These are phyloP conservation scores for Botryotinia narcissicola DNA, from an alignment of 2,329 filamentous ascomycete genomes.

Conservation along the genomic window DNA sequence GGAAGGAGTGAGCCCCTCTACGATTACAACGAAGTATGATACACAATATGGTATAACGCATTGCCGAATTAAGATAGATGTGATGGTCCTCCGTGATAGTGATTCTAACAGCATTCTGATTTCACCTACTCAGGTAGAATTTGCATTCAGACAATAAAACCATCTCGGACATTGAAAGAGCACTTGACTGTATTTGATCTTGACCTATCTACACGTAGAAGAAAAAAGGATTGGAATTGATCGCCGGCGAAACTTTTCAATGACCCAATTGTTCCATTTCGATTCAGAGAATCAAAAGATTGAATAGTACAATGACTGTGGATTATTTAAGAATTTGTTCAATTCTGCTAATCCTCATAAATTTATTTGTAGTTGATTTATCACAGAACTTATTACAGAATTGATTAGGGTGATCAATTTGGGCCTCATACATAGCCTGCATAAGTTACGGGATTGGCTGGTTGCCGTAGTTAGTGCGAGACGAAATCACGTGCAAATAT, in stretches of 20 bases:
- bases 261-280: background rate
- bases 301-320: background rate
- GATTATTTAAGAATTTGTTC: background rate
- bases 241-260: background rate
- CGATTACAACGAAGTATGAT: background rate
- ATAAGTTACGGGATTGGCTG: background rate
- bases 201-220: background rate
- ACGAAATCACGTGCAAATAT: background rate
- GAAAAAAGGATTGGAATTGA: background rate
- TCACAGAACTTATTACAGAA: background rate
- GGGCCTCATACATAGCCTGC: background rate
- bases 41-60: background rate
- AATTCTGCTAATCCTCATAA: background rate
- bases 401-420: background rate
- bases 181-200: background rate
- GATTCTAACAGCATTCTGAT: background rate
- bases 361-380: background rate
- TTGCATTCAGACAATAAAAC: background rate
- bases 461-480: constrained; percentile 10
- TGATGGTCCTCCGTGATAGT: background rate
- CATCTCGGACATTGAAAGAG: background rate
- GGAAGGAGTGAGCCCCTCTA: background rate
- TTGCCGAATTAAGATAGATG: background rate
- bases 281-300: background rate
- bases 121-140: background rate